Conservation (phyloP, 1,139 yeast genomes). For the Debaryomycetaceae sp. region DNA sequence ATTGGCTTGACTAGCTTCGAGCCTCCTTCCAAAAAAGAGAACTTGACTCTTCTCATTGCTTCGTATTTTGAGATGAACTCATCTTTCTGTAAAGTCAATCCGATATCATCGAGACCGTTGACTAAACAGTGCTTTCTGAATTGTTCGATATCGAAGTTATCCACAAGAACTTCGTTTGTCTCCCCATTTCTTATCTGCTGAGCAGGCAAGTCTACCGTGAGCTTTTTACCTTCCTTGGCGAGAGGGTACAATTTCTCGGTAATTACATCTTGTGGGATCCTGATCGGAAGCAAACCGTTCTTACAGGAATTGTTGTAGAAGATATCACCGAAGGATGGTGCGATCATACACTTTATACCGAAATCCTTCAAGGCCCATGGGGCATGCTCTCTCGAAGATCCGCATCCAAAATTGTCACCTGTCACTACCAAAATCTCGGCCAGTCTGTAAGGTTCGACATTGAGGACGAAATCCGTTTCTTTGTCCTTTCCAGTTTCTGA, state of each 20-base stretch:
- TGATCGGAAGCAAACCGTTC: conserved; percentile 89
- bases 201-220: conserved; percentile 80
- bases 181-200: conserved; percentile 72
- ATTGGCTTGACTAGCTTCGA: conserved; percentile 64
- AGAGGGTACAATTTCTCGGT: conserved; percentile 68
- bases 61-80: conserved; percentile 71
- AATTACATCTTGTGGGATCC: conserved; percentile 76
- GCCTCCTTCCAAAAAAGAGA: conserved; percentile 91
- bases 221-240: conserved; percentile 66
- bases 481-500: conserved; percentile 65
- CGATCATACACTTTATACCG: conserved; percentile 92
- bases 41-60: conserved; percentile 66
- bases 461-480: conserved; percentile 83
- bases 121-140: conserved; percentile 93
- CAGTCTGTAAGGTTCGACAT: conserved; percentile 73
- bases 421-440: conserved; percentile 86
- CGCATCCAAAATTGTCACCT: conserved; percentile 98
- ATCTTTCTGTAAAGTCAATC: conserved; percentile 90
- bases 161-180: conserved; percentile 70
- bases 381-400: conserved; percentile 98
- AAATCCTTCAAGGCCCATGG: conserved; percentile 99
- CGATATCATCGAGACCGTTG: conserved; percentile 95
- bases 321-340: conserved; percentile 97
- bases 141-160: conserved; percentile 78
- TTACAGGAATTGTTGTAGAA: conserved; percentile 96